phyloP scores from a whole-genome alignment of 345 rosid species.

The Acer negundo region DNA sequence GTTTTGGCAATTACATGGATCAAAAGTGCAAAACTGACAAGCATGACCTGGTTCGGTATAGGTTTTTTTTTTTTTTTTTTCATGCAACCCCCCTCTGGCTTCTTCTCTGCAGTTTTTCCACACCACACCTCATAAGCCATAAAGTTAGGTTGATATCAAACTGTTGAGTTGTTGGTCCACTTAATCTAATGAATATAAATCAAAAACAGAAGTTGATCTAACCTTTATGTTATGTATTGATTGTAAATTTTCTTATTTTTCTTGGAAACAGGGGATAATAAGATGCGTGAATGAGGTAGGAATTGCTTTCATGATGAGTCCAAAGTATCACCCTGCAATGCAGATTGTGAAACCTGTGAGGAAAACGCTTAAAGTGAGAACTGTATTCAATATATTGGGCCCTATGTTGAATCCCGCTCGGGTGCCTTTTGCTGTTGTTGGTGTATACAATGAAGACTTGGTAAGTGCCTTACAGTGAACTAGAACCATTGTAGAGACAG shows the following conservation, averaged over 20 bases:
- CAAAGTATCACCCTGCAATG: conserved; percentile 92
- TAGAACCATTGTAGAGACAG: neutral
- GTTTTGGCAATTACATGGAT: neutral
- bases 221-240: neutral
- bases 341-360: conserved; percentile 83
- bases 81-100: neutral
- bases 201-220: neutral
- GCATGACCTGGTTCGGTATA: neutral
- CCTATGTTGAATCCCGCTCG: conserved; percentile 92
- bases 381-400: conserved; percentile 86
- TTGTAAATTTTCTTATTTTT: conserved; percentile 6
- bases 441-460: conserved; percentile 77
- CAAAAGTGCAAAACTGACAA: neutral
- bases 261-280: conserved; percentile 52
- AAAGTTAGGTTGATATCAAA: neutral
- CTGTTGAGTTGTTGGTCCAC: neutral
- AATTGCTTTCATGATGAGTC: conserved; percentile 92
- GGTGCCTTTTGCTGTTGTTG: conserved; percentile 87
- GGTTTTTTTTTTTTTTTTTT: neutral
- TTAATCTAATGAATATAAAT: neutral
- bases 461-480: conserved; percentile 37
- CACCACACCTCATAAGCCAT: neutral
- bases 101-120: neutral
- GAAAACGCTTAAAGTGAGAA: conserved; percentile 77
- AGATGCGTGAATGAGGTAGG: conserved; percentile 86